phyloP scores from a whole-genome alignment of 345 rosid genomes.

The Populus alba region DNA sequence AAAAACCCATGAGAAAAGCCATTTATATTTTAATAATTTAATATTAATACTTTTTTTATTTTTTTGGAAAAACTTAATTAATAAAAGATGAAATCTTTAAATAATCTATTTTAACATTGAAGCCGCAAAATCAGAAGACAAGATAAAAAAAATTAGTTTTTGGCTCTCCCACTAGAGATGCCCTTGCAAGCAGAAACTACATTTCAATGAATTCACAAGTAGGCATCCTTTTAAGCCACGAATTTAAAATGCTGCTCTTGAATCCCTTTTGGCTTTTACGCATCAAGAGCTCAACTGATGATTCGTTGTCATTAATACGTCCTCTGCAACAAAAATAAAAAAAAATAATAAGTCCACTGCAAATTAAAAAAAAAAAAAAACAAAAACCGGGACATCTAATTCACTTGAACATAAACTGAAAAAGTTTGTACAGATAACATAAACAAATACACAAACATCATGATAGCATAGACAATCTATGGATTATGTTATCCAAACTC shows the following conservation, averaged over 20 bases:
- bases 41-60: no score
- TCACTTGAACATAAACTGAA: neutral
- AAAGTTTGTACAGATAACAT: neutral
- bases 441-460: neutral
- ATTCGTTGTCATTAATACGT: neutral
- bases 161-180: neutral
- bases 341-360: neutral
- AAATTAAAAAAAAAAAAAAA: neutral
- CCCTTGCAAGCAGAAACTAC: neutral
- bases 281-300: neutral
- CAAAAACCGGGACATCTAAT: neutral
- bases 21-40: no score
- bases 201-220: neutral
- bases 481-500: neutral
- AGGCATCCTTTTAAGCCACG: neutral
- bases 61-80: no score
- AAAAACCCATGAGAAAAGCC: no score
- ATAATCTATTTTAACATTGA: no score
- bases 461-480: neutral
- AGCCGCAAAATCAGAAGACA: neutral
- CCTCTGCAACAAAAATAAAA: conserved; percentile 3
- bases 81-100: no score
- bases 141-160: no score
- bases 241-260: neutral
- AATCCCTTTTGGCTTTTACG: neutral